These are phyloP conservation scores for Kuraishia hungarica DNA, from an alignment of 805 yeast genomes.

Conservation along the genomic window DNA sequence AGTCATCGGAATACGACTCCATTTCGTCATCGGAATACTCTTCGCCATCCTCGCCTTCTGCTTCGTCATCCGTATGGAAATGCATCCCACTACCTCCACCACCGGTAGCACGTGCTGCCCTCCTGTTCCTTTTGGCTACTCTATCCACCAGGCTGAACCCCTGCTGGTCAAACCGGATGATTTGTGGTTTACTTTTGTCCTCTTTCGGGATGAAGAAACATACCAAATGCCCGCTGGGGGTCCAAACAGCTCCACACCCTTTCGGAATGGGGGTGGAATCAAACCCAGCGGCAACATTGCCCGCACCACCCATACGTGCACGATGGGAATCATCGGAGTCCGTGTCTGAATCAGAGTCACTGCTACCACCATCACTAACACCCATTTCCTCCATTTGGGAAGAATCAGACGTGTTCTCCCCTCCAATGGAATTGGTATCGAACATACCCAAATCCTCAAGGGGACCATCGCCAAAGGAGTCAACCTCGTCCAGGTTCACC, in stretches of 20 bases:
- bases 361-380: conserved; percentile 12
- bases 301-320: conserved; percentile 3
- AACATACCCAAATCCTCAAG: conserved; percentile 21
- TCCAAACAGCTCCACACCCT: conserved; percentile 90
- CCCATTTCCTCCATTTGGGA: conserved; percentile 23
- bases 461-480: conserved; percentile 17
- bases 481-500: conserved; percentile 32
- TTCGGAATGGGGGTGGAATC: conserved; percentile 89
- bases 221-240: conserved; percentile 66
- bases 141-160: conserved; percentile 35
- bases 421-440: conserved; percentile 18
- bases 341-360: conserved; percentile 11
- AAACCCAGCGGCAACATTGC: conserved; percentile 23
- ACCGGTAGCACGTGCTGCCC: conserved; percentile 7
- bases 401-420: conserved; percentile 23
- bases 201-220: conserved; percentile 69
- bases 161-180: conserved; percentile 44
- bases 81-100: conserved; percentile 12
- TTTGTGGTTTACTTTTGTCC: conserved; percentile 29
- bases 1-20: conserved; percentile 35
- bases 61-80: not conserved
- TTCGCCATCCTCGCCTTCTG: conserved; percentile 13
- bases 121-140: conserved; percentile 15
- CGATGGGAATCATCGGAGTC: conserved; percentile 3
- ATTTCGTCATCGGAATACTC: conserved; percentile 14